These are phyloP conservation scores for Talaromyces sp. DNA, from an alignment of 2,329 filamentous ascomycete genomes.

Conservation along the genomic window DNA sequence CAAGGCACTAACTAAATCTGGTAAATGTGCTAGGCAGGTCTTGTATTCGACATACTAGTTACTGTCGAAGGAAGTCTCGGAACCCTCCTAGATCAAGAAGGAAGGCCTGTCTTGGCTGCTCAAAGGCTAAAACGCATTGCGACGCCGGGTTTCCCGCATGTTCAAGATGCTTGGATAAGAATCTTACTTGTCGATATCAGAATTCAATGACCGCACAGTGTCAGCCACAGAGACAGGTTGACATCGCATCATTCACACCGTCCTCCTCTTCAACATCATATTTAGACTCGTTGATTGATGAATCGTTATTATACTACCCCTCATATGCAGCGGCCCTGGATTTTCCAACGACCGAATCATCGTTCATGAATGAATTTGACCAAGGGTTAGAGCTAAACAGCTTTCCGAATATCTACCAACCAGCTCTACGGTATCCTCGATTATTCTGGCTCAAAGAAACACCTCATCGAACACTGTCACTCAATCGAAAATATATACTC, in stretches of 20 bases:
- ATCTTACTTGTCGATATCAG: slow-evolving; percentile 6
- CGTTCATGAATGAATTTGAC: neutral
- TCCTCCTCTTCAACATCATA: neutral
- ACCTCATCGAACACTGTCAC: neutral
- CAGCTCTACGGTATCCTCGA: neutral
- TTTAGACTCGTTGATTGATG: neutral
- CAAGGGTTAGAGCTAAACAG: neutral
- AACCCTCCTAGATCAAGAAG: slow-evolving; percentile 5
- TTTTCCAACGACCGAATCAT: neutral
- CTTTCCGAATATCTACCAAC: slow-evolving; percentile 6
- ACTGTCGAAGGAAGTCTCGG: neutral
- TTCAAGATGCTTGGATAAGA: slow-evolving; percentile 9
- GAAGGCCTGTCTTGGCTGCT: slow-evolving; percentile 1
- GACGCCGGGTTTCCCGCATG: slow-evolving; percentile 3
- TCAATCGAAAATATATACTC: slow-evolving; percentile 10
- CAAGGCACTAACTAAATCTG: neutral
- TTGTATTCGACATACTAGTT: slow-evolving; percentile 8
- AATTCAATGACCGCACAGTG: no score
- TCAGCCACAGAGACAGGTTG: neutral
- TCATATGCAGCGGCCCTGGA: neutral
- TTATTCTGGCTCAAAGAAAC: slow-evolving; percentile 4
- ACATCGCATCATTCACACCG: neutral
- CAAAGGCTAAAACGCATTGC: slow-evolving; percentile 7
- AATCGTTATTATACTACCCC: neutral
- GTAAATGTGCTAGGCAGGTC: neutral